Evolutionary conservation across 2,329 filamentous ascomycete species (phyloP).

Genomic region (Aureobasidium sp.): DNA sequence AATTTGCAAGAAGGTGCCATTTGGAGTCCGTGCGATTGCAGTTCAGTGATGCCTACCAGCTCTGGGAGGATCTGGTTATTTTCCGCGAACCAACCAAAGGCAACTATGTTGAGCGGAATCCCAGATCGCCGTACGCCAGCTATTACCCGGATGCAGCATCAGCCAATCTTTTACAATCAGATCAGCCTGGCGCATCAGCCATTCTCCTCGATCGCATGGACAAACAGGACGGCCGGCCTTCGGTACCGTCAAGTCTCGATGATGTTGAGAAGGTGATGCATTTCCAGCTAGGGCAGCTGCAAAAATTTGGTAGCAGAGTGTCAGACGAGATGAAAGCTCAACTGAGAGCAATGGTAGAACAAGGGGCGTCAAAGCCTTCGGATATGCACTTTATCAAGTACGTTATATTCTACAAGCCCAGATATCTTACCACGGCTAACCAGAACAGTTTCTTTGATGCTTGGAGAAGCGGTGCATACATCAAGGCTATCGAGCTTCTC

Average conservation of each 20-base stretch:
- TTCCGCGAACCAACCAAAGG: constrained; percentile 69
- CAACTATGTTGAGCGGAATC: constrained; percentile 49
- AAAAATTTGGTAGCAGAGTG: constrained; percentile 71
- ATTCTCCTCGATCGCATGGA: constrained; percentile 14
- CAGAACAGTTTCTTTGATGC: constrained; percentile 71
- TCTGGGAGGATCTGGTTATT: constrained; percentile 76
- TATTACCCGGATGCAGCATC: constrained; percentile 2
- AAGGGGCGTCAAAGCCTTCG: constrained; percentile 60
- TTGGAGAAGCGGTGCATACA: constrained; percentile 85
- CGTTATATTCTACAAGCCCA: not conserved
- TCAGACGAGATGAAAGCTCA: constrained; percentile 64
- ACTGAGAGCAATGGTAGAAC: constrained; percentile 55
- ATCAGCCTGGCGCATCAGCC: constrained; percentile 22
- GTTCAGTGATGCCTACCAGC: constrained; percentile 65
- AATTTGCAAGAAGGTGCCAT: constrained; percentile 65
- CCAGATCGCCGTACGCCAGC: constrained; percentile 21
- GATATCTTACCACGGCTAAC: not conserved
- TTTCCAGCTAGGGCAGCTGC: constrained; percentile 81
- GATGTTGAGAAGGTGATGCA: constrained; percentile 75
- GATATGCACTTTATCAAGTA: constrained; percentile 68
- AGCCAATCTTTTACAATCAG: constrained; percentile 28
- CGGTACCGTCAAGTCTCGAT: constrained; percentile 55
- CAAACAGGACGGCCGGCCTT: constrained; percentile 18
- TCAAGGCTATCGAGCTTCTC: constrained; percentile 79
- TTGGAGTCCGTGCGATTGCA: constrained; percentile 73